Percentiles rank a stretch among this genome's conserved stretches.
phyloP scores from a whole-genome alignment of 1,284 basidiomycete genomes.

The Naganishia albida region DNA sequence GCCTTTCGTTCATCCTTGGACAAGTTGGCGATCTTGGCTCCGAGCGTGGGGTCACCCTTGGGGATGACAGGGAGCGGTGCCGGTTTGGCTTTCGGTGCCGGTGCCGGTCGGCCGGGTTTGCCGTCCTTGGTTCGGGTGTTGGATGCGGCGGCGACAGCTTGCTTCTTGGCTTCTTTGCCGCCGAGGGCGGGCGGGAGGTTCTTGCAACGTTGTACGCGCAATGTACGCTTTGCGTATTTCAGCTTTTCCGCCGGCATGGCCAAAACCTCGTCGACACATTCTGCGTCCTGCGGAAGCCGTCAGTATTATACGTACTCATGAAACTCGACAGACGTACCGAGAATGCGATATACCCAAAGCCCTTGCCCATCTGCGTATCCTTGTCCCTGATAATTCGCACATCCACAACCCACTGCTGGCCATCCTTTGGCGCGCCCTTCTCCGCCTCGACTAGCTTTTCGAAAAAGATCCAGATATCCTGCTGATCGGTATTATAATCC shows the following conservation, averaged over 20 bases:
- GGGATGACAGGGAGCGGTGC: conserved; percentile 55
- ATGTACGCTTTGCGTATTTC: conserved; percentile 83
- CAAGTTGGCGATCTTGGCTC: conserved; percentile 70
- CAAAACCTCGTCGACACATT: conserved; percentile 85
- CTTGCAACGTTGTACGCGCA: conserved; percentile 84
- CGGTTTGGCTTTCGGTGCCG: conserved; percentile 40
- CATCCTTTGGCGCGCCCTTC: conserved; percentile 58
- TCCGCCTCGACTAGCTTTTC: conserved; percentile 76
- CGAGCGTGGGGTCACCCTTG: conserved; percentile 76
- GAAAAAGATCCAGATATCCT: conserved; percentile 83
- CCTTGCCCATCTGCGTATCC: conserved; percentile 95
- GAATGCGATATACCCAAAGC: conserved; percentile 93
- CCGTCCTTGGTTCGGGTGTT: conserved; percentile 32
- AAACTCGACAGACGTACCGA: conserved; percentile 59
- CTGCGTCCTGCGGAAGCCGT: conserved; percentile 66
- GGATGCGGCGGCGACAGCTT: conserved; percentile 33
- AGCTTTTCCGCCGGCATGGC: conserved; percentile 71
- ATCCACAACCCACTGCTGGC: conserved; percentile 68
- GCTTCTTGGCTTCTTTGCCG: conserved; percentile 28
- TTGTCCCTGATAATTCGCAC: conserved; percentile 88
- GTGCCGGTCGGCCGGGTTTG: conserved; percentile 25
- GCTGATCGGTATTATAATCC: conserved; percentile 88
- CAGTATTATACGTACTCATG: background rate
- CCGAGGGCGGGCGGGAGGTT: conserved; percentile 50
- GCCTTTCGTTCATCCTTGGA: conserved; percentile 83